Conservation (phyloP, 139 green algal genomes). For the Micractinium conductrix region DNA sequence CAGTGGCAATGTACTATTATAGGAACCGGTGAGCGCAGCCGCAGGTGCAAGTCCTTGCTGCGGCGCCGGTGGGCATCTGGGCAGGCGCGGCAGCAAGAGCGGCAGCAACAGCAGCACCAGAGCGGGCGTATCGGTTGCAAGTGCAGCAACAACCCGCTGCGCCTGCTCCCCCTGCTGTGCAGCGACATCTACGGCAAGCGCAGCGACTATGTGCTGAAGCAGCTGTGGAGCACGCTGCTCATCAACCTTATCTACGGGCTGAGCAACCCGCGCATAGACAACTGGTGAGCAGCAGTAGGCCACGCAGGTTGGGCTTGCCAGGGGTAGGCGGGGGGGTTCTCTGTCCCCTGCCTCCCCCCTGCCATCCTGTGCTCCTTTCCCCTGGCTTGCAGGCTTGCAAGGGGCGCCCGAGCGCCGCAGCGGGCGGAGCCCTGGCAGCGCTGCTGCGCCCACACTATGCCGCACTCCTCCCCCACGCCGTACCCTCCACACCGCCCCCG, state of each 20-base stretch:
- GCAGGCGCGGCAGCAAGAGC: not conserved
- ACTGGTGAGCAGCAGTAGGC: conserved; percentile 33
- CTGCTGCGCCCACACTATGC: no score
- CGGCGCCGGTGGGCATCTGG: not conserved
- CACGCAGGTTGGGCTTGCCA: not conserved
- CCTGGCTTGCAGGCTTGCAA: no score
- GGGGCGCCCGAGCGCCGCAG: no score
- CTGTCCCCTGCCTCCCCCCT: no score
- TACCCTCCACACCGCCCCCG: not conserved
- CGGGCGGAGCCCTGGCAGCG: no score
- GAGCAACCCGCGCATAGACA: conserved; percentile 49
- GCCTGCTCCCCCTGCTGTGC: not conserved
- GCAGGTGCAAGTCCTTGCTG: no score
- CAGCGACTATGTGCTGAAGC: conserved; percentile 44
- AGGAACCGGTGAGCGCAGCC: conserved; percentile 38
- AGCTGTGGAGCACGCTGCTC: conserved; percentile 49
- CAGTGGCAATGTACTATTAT: conserved; percentile 54
- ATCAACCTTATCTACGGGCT: conserved; percentile 55
- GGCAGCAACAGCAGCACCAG: not conserved
- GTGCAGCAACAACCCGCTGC: no score
- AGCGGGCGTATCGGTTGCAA: no score
- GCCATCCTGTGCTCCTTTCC: no score
- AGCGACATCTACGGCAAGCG: conserved; percentile 40
- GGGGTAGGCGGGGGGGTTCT: not conserved
- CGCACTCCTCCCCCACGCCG: not conserved